Conservation (phyloP, 257 asterid genomes). For the Sherardia arvensis region DNA sequence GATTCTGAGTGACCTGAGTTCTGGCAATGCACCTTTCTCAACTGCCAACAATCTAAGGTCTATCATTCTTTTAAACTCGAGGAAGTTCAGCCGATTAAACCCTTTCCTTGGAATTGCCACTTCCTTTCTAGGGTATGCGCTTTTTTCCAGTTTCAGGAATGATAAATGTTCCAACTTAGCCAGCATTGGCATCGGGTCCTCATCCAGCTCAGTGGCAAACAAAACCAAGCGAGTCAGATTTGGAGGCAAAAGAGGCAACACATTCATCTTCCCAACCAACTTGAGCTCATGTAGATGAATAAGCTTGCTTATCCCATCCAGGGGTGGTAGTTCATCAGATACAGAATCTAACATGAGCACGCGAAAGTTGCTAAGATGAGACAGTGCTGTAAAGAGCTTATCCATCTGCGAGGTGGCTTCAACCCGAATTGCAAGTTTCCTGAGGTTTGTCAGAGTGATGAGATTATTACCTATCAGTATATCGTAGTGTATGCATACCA, state of each 20-base stretch:
- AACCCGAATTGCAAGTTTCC: neutral
- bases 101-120: neutral
- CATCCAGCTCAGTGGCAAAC: neutral
- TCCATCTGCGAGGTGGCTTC: neutral
- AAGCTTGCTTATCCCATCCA: neutral
- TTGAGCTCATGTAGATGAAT: neutral
- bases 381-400: neutral
- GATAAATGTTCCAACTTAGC: neutral
- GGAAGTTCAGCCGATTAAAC: neutral
- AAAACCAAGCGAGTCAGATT: neutral
- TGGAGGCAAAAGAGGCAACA: neutral
- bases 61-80: neutral
- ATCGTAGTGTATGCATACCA: neutral
- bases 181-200: constrained; percentile 1
- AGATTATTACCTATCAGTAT: neutral
- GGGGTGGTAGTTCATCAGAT: neutral
- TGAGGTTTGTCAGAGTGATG: neutral
- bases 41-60: neutral
- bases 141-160: neutral
- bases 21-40: neutral
- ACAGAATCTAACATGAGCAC: neutral
- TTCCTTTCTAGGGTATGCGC: neutral
- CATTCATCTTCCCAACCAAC: neutral
- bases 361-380: neutral
- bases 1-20: neutral